These are phyloP conservation scores for Talaromyces islandicus DNA, from an alignment of 2,329 filamentous ascomycete species.

Conservation along the genomic window DNA sequence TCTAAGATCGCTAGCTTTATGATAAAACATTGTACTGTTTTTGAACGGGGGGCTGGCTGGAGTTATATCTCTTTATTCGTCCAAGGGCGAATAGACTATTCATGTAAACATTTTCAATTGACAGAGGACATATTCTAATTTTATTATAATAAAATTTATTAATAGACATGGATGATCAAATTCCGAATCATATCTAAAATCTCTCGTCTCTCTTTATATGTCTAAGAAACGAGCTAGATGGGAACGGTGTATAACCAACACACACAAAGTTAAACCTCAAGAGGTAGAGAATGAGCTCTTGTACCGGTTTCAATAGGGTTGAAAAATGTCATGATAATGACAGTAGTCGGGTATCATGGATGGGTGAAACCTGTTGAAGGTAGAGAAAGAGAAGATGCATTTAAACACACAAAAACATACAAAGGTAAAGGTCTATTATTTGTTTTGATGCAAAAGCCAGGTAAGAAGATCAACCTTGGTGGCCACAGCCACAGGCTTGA, in stretches of 20 bases:
- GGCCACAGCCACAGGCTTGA: conserved; percentile 81
- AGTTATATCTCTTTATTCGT: not conserved
- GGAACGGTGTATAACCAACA: not conserved
- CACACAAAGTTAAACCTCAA: not conserved
- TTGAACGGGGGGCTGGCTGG: not conserved
- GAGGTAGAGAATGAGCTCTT: not conserved
- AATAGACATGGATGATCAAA: not conserved
- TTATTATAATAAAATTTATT: not conserved
- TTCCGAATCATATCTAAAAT: not conserved
- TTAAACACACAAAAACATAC: not conserved
- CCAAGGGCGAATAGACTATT: not conserved
- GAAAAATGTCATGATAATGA: not conserved
- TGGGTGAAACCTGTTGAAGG: not conserved
- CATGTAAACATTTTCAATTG: not conserved
- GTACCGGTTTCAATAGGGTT: not conserved
- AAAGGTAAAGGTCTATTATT: not conserved
- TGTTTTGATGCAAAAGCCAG: conserved; percentile 62
- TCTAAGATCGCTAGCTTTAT: not conserved
- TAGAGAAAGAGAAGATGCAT: not conserved
- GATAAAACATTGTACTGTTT: not conserved
- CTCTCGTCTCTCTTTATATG: not conserved
- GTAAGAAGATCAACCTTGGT: conserved; percentile 94
- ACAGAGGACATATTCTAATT: not conserved
- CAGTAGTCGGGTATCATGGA: not conserved
- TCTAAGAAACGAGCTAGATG: not conserved